Percentiles rank a stretch among this genome's conserved stretches.
phyloP scores from a whole-genome alignment of 192 early-diverging fungal species.

The Haplosporangium gracile region DNA sequence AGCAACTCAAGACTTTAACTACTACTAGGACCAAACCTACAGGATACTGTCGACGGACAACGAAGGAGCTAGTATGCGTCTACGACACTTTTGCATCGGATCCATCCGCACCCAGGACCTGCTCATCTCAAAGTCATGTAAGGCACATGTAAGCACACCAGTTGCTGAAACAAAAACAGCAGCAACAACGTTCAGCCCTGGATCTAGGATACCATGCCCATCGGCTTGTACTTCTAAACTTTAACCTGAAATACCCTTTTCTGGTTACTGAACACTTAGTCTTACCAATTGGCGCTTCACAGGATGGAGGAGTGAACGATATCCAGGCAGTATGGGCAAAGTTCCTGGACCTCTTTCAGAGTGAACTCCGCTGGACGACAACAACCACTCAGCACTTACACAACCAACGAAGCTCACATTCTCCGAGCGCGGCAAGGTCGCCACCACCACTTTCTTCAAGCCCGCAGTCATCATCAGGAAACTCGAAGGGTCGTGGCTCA shows the following conservation, averaged over 20 bases:
- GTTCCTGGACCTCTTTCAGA: conserved; percentile 42
- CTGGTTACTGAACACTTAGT: not conserved
- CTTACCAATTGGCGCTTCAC: not conserved
- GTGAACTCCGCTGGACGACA: conserved; percentile 26
- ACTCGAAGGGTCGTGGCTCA: not conserved
- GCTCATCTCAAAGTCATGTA: conserved; percentile 53
- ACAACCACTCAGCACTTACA: not conserved
- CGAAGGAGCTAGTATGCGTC: conserved; percentile 8
- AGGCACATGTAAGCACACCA: conserved; percentile 10
- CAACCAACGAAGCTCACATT: not conserved
- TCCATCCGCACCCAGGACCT: conserved; percentile 46
- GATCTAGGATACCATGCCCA: not conserved
- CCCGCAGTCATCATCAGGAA: not conserved
- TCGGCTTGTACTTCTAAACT: not conserved
- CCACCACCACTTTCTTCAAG: not conserved
- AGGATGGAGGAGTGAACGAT: not conserved
- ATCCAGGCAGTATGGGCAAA: conserved; percentile 40
- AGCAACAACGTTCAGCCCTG: not conserved
- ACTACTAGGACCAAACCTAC: not conserved
- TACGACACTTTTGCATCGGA: conserved; percentile 49
- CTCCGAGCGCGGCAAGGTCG: not conserved
- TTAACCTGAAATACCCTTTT: not conserved
- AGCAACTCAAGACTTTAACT: no score
- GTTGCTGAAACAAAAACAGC: not conserved
- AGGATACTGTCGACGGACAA: not conserved